Conservation (phyloP, 2,329 filamentous ascomycete species). For the Tolypocladium pustulatum region DNA sequence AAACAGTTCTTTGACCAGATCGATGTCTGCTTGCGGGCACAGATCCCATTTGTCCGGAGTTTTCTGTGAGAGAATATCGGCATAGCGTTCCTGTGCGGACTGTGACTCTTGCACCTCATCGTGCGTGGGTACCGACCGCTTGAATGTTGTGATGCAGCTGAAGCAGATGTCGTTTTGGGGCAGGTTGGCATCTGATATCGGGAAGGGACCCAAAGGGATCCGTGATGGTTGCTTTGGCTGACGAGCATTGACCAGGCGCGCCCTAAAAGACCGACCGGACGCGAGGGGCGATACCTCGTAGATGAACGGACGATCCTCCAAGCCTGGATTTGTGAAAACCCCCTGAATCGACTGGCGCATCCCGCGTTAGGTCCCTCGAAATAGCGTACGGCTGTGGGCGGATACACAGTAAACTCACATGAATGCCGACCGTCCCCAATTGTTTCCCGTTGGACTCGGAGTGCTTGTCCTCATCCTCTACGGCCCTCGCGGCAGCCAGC, state of each 20-base stretch:
- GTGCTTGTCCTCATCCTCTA: conserved; percentile 19
- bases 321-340: conserved; percentile 39
- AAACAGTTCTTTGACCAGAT: conserved; percentile 23
- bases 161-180: conserved; percentile 35
- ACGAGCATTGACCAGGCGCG: conserved; percentile 35
- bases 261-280: conserved; percentile 36
- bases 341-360: conserved; percentile 40
- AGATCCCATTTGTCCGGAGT: conserved; percentile 31
- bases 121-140: conserved; percentile 25
- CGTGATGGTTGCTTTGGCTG: conserved; percentile 33
- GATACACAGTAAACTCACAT: conserved; percentile 19
- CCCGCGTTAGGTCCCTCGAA: neutral
- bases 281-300: conserved; percentile 36
- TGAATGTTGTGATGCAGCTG: conserved; percentile 42
- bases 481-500: conserved; percentile 22
- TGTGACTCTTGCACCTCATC: conserved; percentile 25
- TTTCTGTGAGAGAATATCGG: conserved; percentile 24
- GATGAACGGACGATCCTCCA: conserved; percentile 39
- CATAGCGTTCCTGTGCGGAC: conserved; percentile 32
- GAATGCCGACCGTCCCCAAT: conserved; percentile 19
- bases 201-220: conserved; percentile 24
- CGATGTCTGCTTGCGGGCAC: conserved; percentile 35
- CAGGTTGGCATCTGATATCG: conserved; percentile 25
- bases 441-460: conserved; percentile 1
- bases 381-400: neutral